phyloP scores from a whole-genome alignment of 176 grass and related monocot genomes.

The Musa acuminata region DNA sequence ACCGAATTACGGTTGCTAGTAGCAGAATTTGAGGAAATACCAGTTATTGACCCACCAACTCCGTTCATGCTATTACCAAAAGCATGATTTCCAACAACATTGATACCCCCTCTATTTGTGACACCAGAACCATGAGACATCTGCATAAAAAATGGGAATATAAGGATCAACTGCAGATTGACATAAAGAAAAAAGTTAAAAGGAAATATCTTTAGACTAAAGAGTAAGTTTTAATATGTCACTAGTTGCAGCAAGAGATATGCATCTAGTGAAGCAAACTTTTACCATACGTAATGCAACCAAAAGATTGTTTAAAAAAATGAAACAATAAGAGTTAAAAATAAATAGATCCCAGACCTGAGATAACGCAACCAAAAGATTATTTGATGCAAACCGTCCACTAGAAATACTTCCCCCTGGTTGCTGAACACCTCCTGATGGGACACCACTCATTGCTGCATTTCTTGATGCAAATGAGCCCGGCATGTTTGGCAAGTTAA shows the following conservation, averaged over 20 bases:
- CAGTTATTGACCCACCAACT: conserved; percentile 72
- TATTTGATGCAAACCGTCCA: conserved; percentile 81
- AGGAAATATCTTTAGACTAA: neutral
- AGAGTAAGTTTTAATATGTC: neutral
- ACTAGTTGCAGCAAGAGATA: neutral
- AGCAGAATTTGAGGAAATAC: conserved; percentile 59
- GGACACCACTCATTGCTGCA: conserved; percentile 70
- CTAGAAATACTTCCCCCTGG: conserved; percentile 72
- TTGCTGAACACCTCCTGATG: conserved; percentile 81
- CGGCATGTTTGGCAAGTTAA: conserved; percentile 67
- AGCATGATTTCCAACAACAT: conserved; percentile 57
- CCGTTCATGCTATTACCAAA: conserved; percentile 69
- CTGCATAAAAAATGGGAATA: conserved; percentile 31
- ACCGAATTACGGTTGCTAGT: conserved; percentile 66
- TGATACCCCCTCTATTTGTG: conserved; percentile 57
- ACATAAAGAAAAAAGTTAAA: neutral
- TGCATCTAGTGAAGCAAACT: neutral
- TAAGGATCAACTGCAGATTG: neutral
- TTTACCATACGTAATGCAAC: neutral
- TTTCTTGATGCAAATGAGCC: conserved; percentile 70
- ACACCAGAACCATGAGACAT: conserved; percentile 78
- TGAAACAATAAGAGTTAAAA: neutral
- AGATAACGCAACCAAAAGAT: conserved; percentile 69
- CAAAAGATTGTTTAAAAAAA: neutral
- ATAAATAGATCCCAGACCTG: conserved; percentile 44